Conservation (phyloP, 2,329 filamentous ascomycete genomes). For the Arthrobotrys entomopaga region DNA sequence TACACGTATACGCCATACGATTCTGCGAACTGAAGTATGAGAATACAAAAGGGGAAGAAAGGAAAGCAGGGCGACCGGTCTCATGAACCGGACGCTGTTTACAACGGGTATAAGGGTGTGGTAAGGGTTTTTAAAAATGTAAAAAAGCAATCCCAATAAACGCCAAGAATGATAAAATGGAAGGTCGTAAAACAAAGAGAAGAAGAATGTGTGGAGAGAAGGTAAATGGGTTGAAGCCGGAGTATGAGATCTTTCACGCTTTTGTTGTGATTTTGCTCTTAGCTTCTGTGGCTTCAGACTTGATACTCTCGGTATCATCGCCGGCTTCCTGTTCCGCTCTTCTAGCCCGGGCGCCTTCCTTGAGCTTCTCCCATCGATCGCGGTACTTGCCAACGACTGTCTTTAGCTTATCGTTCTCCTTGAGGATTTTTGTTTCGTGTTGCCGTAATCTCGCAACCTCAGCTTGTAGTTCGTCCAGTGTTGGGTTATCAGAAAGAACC, state of each 20-base stretch:
- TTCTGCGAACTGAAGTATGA: background rate
- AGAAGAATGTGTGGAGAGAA: conserved; percentile 10
- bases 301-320: conserved; percentile 39
- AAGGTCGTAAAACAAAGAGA: conserved; percentile 45
- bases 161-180: conserved; percentile 37
- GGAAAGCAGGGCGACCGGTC: background rate
- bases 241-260: background rate
- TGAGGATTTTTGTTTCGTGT: conserved; percentile 63
- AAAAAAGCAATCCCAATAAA: conserved; percentile 25
- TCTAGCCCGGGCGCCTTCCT: conserved; percentile 70
- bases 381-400: conserved; percentile 69
- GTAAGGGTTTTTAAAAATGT: conserved; percentile 17
- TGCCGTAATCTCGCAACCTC: conserved; percentile 48
- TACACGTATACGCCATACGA: too few species aligned
- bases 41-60: background rate
- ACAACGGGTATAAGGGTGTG: conserved; percentile 40
- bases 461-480: conserved; percentile 56
- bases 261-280: conserved; percentile 29
- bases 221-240: background rate
- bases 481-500: conserved; percentile 49
- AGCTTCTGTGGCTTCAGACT: conserved; percentile 28
- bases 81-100: conserved; percentile 19
- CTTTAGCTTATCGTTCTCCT: conserved; percentile 70
- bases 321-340: conserved; percentile 56
- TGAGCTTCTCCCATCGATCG: conserved; percentile 75